Base-by-base conservation (phyloP, 2,329 filamentous ascomycete species). In the Plectosphaerella cucumerina region DNA sequence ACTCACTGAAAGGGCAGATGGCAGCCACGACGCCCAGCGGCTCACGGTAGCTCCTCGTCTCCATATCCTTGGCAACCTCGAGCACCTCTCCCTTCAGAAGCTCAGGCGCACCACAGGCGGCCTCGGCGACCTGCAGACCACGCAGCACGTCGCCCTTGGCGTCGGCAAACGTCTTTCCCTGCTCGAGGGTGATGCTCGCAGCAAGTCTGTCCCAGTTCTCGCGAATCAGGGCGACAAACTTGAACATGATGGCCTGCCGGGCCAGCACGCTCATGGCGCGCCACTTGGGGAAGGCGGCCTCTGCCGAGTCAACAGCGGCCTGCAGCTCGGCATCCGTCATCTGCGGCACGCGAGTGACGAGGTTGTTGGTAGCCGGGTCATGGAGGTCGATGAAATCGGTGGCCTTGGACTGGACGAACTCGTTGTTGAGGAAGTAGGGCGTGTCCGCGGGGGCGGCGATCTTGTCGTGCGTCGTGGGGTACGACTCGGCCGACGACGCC, bases 21-120 rank as follows among this genome's bases (percentile, higher is more conserved):
- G 89, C 87, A 52, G 89, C 88, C 42, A 88, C 85, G 33, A 94
- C 85, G 50, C 89, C 89, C 63, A 94, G 72, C 53, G 89, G 88
- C 77, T 94, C 89, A 55, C 84, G 81, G 69, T 94, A 94, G 53
- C 82, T 87, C 64, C 88, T 76, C 26, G 89, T 94, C 76, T 94
- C 89, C 89, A 94, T 94, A 63, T 94, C 89, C 77, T 90, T 92
- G 50, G 89, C 82, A 12, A 94, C 89, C 74, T 94, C 89, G 33
- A 94, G 77, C 43, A 94, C 78, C 72, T 94, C 89, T 37, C 89
- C 89, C 67, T 89, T 90, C 69, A 94, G 78, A 66, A 92, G 82
- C 60, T 90, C 89, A 1, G 89, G 88, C 50, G 90, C 90, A 46
- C 80, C 87, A 64, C 89, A 89, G 20, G 89, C 86, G 6, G 87